phyloP scores from a whole-genome alignment of 371 early-diverging fungal species.

The Phascolomyces articulosus region DNA sequence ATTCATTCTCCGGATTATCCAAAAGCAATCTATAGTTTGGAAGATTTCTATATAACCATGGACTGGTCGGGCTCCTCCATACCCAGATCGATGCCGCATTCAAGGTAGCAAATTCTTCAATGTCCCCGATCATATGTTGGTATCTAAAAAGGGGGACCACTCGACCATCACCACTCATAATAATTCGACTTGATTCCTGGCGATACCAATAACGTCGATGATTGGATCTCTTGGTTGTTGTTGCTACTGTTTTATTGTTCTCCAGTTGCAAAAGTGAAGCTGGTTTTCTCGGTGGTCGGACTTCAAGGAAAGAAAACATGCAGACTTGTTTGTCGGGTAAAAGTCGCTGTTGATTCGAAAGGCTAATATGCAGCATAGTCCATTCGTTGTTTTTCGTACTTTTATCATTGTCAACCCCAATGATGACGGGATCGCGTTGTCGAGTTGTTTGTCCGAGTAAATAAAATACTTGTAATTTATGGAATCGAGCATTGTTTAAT shows the following conservation, averaged over 20 bases:
- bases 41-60: slow-evolving; percentile 6
- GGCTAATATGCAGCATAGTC: slow-evolving; percentile 9
- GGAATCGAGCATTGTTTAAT: not conserved
- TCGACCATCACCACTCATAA: not conserved
- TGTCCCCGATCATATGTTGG: not conserved
- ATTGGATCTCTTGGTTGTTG: not conserved
- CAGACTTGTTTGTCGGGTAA: not conserved
- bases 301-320: slow-evolving; percentile 4
- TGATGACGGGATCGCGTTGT: slow-evolving; percentile 9
- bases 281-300: not conserved
- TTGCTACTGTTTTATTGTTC: not conserved
- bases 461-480: slow-evolving; percentile 14
- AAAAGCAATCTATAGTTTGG: not conserved
- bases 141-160: slow-evolving; percentile 2
- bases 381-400: slow-evolving; percentile 1
- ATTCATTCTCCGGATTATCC: slow-evolving; percentile 10
- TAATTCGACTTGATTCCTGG: not conserved
- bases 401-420: slow-evolving; percentile 10
- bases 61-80: slow-evolving; percentile 4
- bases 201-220: not conserved
- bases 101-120: slow-evolving; percentile 4
- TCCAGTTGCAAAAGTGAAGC: not conserved
- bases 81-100: slow-evolving; percentile 11
- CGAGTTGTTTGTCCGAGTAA: slow-evolving; percentile 2
- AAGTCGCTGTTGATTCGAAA: slow-evolving; percentile 1